Evolutionary conservation across 2,329 filamentous ascomycete genomes (phyloP).

Genomic region (Sporothrix luriei): DNA sequence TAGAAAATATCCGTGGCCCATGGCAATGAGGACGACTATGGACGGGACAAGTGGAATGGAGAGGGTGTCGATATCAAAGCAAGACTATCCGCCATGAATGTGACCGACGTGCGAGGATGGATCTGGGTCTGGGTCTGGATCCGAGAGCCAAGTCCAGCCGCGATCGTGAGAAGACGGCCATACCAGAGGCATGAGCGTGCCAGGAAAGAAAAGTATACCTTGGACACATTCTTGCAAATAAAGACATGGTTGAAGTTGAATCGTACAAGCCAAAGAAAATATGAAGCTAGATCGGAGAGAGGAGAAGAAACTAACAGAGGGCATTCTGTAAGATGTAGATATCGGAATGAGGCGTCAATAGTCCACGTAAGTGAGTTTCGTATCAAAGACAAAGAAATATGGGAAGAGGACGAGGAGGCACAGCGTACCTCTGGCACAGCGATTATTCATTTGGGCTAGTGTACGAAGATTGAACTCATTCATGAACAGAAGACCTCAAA

Average conservation of each 20-base stretch:
- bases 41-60: neutral
- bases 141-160: neutral
- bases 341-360: neutral
- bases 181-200: neutral
- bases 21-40: neutral
- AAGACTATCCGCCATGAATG: slow-evolving; percentile 8
- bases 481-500: neutral
- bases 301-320: neutral
- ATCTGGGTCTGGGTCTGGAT: neutral
- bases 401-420: neutral
- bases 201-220: slow-evolving; percentile 13
- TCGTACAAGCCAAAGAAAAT: neutral
- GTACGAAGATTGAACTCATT: neutral
- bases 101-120: neutral
- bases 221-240: neutral
- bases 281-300: neutral
- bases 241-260: neutral
- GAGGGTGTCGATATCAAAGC: slow-evolving; percentile 17
- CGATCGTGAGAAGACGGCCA: slow-evolving; percentile 5
- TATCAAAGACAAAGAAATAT: neutral
- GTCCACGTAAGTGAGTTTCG: neutral
- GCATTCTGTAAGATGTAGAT: neutral
- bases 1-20: neutral
- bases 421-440: neutral
- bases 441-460: neutral